These are phyloP conservation scores for Candida golubevii DNA, from an alignment of 805 yeast species.

Conservation along the genomic window DNA sequence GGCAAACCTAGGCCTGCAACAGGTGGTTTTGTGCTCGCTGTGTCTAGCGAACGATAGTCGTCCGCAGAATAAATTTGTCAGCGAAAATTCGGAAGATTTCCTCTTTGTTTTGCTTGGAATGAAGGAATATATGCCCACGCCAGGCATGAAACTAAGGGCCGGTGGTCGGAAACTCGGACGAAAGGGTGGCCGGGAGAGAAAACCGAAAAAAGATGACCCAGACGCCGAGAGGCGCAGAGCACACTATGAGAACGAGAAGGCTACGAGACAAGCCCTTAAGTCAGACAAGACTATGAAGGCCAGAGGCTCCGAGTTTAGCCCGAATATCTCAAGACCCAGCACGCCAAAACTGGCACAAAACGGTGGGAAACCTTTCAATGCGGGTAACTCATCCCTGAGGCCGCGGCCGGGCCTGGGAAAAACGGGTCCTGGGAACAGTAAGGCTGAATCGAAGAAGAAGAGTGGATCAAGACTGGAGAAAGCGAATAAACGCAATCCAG, in stretches of 20 bases:
- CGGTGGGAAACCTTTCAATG: not conserved
- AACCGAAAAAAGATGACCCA: constrained; percentile 22
- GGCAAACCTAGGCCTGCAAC: constrained; percentile 15
- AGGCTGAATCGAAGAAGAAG: no score
- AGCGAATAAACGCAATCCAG: no score
- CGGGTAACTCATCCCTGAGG: not conserved
- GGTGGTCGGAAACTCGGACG: constrained; percentile 33
- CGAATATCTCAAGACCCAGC: constrained; percentile 10
- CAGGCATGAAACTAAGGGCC: constrained; percentile 21
- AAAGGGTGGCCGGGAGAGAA: constrained; percentile 19
- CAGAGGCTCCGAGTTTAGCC: constrained; percentile 27
- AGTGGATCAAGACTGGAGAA: no score
- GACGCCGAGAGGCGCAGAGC: constrained; percentile 36
- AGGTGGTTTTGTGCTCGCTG: constrained; percentile 37
- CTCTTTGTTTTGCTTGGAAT: constrained; percentile 46
- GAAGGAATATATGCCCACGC: constrained; percentile 33
- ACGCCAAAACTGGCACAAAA: constrained; percentile 8
- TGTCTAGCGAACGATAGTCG: constrained; percentile 30
- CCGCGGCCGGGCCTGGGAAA: not conserved
- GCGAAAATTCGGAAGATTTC: constrained; percentile 47
- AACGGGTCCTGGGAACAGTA: no score
- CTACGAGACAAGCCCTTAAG: constrained; percentile 28
- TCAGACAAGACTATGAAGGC: constrained; percentile 38
- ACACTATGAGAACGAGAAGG: constrained; percentile 32
- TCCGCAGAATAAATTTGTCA: constrained; percentile 24